These are phyloP conservation scores for Leucogyrophana mollusca DNA, from an alignment of 768 basidiomycete genomes.

Conservation along the genomic window DNA sequence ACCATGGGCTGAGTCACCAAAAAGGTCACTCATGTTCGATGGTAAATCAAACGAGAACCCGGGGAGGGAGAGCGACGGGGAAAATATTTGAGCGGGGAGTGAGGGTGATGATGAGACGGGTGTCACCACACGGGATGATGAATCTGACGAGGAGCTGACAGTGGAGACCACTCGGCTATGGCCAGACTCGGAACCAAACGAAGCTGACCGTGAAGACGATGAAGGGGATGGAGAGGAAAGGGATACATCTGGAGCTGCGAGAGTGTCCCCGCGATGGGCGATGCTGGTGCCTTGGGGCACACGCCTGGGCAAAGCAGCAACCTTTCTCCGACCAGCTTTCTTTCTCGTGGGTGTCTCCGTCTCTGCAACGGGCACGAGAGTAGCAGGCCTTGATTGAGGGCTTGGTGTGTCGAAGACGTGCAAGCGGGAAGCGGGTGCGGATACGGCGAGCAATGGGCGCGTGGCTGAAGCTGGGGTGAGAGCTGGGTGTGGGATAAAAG, in stretches of 20 bases:
- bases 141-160: neutral
- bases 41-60: constrained; percentile 1
- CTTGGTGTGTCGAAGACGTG: constrained; percentile 18
- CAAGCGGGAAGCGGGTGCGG: constrained; percentile 7
- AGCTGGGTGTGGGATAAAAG: constrained; percentile 5
- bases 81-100: neutral
- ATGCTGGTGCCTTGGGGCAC: constrained; percentile 14
- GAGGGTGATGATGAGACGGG: constrained; percentile 1
- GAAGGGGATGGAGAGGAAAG: neutral
- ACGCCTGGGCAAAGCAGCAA: constrained; percentile 25
- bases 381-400: constrained; percentile 12
- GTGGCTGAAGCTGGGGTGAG: neutral
- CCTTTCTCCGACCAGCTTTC: constrained; percentile 10
- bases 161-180: constrained; percentile 2
- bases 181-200: neutral
- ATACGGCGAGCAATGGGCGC: constrained; percentile 2
- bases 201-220: constrained; percentile 1
- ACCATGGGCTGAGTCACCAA: neutral
- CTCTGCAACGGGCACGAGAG: constrained; percentile 6
- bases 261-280: constrained; percentile 11
- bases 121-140: neutral
- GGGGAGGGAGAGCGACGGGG: neutral
- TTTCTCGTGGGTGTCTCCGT: neutral
- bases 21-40: constrained; percentile 3
- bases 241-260: constrained; percentile 9